phyloP scores from a whole-genome alignment of 2,329 filamentous ascomycete genomes.

The Albophoma yamanashiensis region DNA sequence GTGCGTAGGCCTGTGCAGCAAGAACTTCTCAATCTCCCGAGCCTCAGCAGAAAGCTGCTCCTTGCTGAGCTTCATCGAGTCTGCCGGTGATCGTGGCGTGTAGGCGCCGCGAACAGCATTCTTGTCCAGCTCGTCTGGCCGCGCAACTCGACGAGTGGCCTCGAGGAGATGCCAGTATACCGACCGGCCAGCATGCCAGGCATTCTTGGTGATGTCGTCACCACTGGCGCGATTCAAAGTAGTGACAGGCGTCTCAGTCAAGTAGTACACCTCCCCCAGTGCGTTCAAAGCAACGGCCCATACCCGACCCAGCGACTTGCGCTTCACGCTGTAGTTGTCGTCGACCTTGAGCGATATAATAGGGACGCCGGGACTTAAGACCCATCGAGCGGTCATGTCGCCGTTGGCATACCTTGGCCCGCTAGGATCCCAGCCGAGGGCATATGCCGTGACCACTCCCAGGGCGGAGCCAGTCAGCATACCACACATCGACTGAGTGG shows the following conservation, averaged over 20 bases:
- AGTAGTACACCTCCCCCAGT: slow-evolving; percentile 80
- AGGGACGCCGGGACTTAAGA: slow-evolving; percentile 83
- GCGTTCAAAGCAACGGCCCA: slow-evolving; percentile 96
- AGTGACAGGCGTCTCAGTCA: slow-evolving; percentile 58
- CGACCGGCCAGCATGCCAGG: slow-evolving; percentile 72
- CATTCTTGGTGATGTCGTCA: slow-evolving; percentile 51
- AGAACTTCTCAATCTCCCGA: slow-evolving; percentile 67
- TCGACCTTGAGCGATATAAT: slow-evolving; percentile 79
- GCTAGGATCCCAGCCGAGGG: slow-evolving; percentile 49
- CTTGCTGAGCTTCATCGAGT: slow-evolving; percentile 58
- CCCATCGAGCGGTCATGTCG: slow-evolving; percentile 80
- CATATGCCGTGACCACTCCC: slow-evolving; percentile 74
- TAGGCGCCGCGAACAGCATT: slow-evolving; percentile 62
- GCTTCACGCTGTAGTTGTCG: slow-evolving; percentile 64
- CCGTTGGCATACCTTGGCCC: slow-evolving; percentile 58
- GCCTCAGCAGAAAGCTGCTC: slow-evolving; percentile 68
- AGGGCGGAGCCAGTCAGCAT: slow-evolving; percentile 76
- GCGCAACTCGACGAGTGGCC: slow-evolving; percentile 59
- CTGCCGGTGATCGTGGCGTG: slow-evolving; percentile 67
- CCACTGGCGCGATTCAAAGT: slow-evolving; percentile 35
- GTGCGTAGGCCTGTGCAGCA: slow-evolving; percentile 62
- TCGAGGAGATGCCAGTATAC: slow-evolving; percentile 77
- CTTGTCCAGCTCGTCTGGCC: slow-evolving; percentile 62
- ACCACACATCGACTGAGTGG: slow-evolving; percentile 69
- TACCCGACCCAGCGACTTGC: slow-evolving; percentile 58